Evolutionary conservation across 176 grass and related monocot species (phyloP).

Genomic region (Musa schizocarpa): DNA sequence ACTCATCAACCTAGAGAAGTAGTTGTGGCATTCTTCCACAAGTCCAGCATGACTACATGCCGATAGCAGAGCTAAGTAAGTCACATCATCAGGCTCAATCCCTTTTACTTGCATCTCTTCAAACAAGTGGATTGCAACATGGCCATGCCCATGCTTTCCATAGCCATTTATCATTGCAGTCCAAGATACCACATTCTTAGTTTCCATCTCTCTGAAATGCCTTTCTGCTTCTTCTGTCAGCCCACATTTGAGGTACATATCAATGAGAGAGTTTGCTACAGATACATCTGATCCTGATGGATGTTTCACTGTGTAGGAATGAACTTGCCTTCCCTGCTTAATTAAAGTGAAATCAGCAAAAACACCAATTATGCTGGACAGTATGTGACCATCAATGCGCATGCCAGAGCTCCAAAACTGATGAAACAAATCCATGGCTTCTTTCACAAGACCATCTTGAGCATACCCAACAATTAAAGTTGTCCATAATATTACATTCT

Average conservation of each 20-base stretch:
- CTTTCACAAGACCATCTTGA: slow-evolving; percentile 27
- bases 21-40: slow-evolving; percentile 22
- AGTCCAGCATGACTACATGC: slow-evolving; percentile 49
- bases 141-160: slow-evolving; percentile 39
- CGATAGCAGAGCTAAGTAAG: slow-evolving; percentile 35
- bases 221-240: slow-evolving; percentile 19
- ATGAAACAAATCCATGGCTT: slow-evolving; percentile 24
- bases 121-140: slow-evolving; percentile 24
- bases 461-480: slow-evolving; percentile 31
- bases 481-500: slow-evolving; percentile 38
- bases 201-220: slow-evolving; percentile 28
- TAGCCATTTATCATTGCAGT: slow-evolving; percentile 42
- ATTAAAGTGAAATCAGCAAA: slow-evolving; percentile 34
- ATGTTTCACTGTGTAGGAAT: slow-evolving; percentile 23
- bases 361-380: slow-evolving; percentile 24
- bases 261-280: slow-evolving; percentile 24
- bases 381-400: slow-evolving; percentile 19
- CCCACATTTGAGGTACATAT: slow-evolving; percentile 52
- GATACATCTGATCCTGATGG: slow-evolving; percentile 24
- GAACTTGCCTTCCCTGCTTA: slow-evolving; percentile 43
- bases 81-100: slow-evolving; percentile 29
- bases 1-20: slow-evolving; percentile 8
- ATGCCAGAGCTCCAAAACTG: slow-evolving; percentile 33
- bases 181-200: slow-evolving; percentile 40
- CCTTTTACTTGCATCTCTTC: slow-evolving; percentile 27